Percentiles rank a stretch among this genome's conserved stretches.
Conservation (phyloP, 2,329 filamentous ascomycete genomes). For the Cytospora leucostoma region DNA sequence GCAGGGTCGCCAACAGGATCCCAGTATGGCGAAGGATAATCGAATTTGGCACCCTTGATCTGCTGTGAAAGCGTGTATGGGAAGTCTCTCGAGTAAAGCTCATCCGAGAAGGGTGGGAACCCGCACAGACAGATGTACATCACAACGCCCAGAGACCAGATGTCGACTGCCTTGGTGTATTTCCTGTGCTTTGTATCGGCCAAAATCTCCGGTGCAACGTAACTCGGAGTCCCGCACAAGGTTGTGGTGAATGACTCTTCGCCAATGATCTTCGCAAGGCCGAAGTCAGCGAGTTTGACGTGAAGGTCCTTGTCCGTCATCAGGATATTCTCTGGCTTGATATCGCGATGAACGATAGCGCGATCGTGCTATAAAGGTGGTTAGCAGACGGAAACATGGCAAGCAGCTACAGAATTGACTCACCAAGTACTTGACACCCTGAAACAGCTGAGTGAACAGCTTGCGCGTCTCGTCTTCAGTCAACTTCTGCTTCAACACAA, state of each 20-base stretch:
- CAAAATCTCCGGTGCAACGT: slow-evolving; percentile 94
- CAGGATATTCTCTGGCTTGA: slow-evolving; percentile 96
- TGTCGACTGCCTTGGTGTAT: slow-evolving; percentile 92
- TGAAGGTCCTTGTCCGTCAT: slow-evolving; percentile 81
- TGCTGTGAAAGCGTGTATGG: slow-evolving; percentile 87
- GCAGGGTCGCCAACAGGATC: slow-evolving; percentile 84
- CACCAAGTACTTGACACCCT: slow-evolving; percentile 93
- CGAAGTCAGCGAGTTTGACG: slow-evolving; percentile 94
- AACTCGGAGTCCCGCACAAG: slow-evolving; percentile 92
- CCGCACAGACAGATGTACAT: slow-evolving; percentile 96
- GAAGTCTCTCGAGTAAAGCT: slow-evolving; percentile 77
- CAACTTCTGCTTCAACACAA: slow-evolving; percentile 87
- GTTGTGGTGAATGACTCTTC: slow-evolving; percentile 98
- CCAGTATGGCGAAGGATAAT: slow-evolving; percentile 97
- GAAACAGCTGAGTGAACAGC: slow-evolving; percentile 87
- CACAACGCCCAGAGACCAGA: slow-evolving; percentile 97
- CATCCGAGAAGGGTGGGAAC: slow-evolving; percentile 95
- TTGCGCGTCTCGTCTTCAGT: slow-evolving; percentile 81
- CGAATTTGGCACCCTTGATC: slow-evolving; percentile 84
- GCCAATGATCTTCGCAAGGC: slow-evolving; percentile 95
- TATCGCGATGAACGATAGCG: slow-evolving; percentile 95
- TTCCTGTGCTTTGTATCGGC: slow-evolving; percentile 78
- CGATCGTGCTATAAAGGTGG: slow-evolving; percentile 73
- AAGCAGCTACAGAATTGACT: slow-evolving; percentile 36
- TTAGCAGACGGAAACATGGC: slow-evolving; percentile 33